These are phyloP conservation scores for Crithidia acanthocephali DNA, from an alignment of 208 protist genomes.

Conservation along the genomic window DNA sequence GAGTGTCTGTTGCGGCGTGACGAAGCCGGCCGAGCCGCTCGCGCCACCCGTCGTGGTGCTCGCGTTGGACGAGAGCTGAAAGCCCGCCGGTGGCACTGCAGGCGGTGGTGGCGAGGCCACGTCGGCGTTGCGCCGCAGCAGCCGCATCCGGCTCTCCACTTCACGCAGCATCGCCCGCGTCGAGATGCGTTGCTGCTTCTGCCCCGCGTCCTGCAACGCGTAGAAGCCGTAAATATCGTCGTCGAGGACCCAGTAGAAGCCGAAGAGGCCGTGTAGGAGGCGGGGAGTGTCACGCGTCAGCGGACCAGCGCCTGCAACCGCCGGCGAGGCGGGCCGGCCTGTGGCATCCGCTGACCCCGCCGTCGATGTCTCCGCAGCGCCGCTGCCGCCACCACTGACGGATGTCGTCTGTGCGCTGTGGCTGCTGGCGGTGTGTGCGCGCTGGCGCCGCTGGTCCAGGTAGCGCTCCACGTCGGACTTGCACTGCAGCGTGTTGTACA, in stretches of 20 bases:
- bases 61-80: neutral
- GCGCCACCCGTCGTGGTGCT: neutral
- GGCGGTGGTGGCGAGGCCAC: conserved; percentile 21
- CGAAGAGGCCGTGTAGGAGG: conserved; percentile 51
- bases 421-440: neutral
- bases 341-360: neutral
- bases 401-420: neutral
- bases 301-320: neutral
- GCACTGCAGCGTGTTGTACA: conserved; percentile 22
- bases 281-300: conserved; percentile 14
- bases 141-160: conserved; percentile 51
- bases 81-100: conserved; percentile 14
- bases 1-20: neutral
- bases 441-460: conserved; percentile 5
- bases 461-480: conserved; percentile 18
- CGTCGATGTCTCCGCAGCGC: neutral
- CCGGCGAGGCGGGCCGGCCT: neutral
- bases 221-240: conserved; percentile 87
- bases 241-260: conserved; percentile 89
- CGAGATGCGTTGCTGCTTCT: conserved; percentile 62
- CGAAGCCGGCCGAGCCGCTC: neutral
- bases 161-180: conserved; percentile 62
- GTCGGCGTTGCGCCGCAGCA: conserved; percentile 39
- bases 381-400: neutral
- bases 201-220: conserved; percentile 10